These are phyloP conservation scores for Termitomyces sp. DNA, from an alignment of 768 basidiomycete species.

Conservation along the genomic window DNA sequence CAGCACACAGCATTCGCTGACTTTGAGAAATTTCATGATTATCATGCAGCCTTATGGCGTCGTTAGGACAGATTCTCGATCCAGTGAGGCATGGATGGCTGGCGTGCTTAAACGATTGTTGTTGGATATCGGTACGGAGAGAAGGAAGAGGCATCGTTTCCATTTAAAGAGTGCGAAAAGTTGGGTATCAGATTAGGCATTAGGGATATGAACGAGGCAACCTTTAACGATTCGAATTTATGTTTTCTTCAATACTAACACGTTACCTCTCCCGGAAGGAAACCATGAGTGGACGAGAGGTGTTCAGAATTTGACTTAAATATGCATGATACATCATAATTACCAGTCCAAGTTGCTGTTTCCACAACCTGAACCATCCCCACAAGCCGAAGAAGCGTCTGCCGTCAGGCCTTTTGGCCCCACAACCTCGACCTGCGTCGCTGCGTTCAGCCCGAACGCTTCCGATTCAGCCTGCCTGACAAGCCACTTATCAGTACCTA, in stretches of 20 bases:
- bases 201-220: not conserved
- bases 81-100: not conserved
- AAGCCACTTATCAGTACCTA: constrained; percentile 65
- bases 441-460: constrained; percentile 23
- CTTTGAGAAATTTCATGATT: too few relatives aligned
- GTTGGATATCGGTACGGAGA: too few relatives aligned
- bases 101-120: not conserved
- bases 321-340: not conserved
- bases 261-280: not conserved
- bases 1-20: not conserved
- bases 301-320: not conserved
- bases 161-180: not conserved
- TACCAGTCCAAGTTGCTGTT: constrained; percentile 6
- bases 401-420: constrained; percentile 4
- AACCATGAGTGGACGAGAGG: not conserved
- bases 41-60: rapidly evolving
- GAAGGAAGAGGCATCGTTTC: not conserved
- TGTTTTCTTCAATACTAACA: too few relatives aligned
- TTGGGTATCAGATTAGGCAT: not conserved
- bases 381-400: not conserved
- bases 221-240: too few relatives aligned
- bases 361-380: not conserved
- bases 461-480: constrained; percentile 47
- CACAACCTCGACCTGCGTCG: constrained; percentile 27
- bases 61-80: not conserved